A percentile compares a stretch with the other conserved stretches of the same genome.
Evolutionary conservation across 75 land plant species (phyloP).

Genomic region (Cryptomeria japonica): DNA sequence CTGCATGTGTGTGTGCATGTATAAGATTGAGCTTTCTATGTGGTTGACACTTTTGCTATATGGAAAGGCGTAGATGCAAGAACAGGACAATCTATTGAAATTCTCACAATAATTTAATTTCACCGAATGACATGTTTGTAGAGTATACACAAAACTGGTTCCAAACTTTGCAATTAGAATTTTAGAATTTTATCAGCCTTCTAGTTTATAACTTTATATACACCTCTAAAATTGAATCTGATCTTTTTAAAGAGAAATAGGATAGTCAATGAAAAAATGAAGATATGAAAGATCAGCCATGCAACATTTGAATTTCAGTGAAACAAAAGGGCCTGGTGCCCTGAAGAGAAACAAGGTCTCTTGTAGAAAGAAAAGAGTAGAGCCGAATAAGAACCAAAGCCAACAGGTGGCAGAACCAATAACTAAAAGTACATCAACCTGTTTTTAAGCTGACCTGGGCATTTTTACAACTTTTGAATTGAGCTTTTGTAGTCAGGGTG

Average conservation of each 20-base stretch:
- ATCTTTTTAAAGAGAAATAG: background rate
- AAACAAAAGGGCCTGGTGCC: background rate
- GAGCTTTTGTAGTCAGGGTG: background rate
- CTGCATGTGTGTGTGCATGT: background rate
- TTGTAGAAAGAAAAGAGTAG: background rate
- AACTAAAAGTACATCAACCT: background rate
- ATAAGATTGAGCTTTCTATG: background rate
- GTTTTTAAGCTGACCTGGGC: background rate
- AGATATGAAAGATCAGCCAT: background rate
- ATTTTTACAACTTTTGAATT: too few relatives aligned
- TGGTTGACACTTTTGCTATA: background rate
- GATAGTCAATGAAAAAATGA: background rate
- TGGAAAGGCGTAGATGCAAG: background rate
- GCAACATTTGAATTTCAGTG: background rate
- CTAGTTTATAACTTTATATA: background rate
- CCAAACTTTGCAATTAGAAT: background rate
- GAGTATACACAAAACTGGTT: background rate
- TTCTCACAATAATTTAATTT: too few relatives aligned
- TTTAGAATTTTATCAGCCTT: background rate
- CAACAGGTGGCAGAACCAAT: background rate
- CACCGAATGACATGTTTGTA: background rate
- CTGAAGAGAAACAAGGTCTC: background rate
- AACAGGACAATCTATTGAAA: background rate
- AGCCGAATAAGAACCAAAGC: background rate
- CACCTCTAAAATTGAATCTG: background rate